phyloP scores from a whole-genome alignment of 495 filamentous ascomycete genomes.

The Podospora sp. region DNA sequence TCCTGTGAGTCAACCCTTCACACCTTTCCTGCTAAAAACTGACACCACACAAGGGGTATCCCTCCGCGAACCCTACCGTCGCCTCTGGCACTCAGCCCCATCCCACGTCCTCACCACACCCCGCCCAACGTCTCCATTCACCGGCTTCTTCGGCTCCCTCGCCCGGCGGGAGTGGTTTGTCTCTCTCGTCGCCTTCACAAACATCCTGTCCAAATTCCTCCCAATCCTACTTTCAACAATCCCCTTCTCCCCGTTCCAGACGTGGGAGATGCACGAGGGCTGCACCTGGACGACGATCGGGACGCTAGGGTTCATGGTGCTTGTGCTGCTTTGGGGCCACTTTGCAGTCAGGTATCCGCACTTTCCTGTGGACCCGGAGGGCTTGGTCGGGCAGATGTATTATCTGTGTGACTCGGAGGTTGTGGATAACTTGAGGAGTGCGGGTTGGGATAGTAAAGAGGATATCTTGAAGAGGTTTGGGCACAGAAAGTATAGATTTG shows the following conservation, averaged over 20 bases:
- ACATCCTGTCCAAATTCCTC: constrained; percentile 16
- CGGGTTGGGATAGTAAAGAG: constrained; percentile 1
- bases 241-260: constrained; percentile 19
- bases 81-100: background rate
- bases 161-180: constrained; percentile 1
- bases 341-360: constrained; percentile 12
- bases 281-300: constrained; percentile 13
- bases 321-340: constrained; percentile 9
- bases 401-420: constrained; percentile 12
- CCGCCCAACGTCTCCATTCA: background rate
- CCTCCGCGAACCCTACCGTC: constrained; percentile 7
- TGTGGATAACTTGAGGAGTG: constrained; percentile 10
- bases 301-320: constrained; percentile 10
- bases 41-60: background rate
- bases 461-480: background rate
- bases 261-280: constrained; percentile 12
- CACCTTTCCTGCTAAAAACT: background rate
- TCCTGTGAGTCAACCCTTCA: constrained; percentile 27
- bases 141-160: background rate
- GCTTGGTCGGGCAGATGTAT: constrained; percentile 14
- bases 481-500: constrained; percentile 13
- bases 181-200: background rate
- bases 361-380: constrained; percentile 4
- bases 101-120: background rate
- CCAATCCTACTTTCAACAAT: constrained; percentile 17